These are phyloP conservation scores for Rhynchospora breviuscula DNA, from an alignment of 176 grass and related monocot genomes.

Conservation along the genomic window DNA sequence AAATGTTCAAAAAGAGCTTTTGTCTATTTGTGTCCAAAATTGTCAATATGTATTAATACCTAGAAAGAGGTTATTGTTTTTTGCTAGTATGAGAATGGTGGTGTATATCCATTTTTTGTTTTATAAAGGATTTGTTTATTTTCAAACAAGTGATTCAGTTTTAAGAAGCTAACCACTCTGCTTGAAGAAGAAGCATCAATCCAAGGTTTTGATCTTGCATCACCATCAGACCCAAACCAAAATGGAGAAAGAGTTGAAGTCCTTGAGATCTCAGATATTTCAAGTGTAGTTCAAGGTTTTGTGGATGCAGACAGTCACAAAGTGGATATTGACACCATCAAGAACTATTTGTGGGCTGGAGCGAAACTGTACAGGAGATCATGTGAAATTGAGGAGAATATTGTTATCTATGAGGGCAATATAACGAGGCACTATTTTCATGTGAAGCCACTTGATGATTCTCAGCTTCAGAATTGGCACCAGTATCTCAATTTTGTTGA, in stretches of 20 bases:
- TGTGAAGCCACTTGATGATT: conserved; percentile 73
- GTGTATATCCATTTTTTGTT: neutral
- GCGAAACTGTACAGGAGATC: conserved; percentile 59
- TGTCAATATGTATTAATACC: neutral
- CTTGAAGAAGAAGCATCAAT: conserved; percentile 51
- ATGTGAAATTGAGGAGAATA: conserved; percentile 61
- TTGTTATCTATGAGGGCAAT: conserved; percentile 56
- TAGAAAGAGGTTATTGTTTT: neutral
- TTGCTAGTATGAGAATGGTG: neutral
- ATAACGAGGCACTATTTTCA: conserved; percentile 78
- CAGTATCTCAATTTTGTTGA: conserved; percentile 87
- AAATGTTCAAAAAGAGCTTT: neutral
- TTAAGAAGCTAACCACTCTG: conserved; percentile 62
- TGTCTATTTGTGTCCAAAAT: neutral
- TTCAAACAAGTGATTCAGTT: conserved; percentile 54
- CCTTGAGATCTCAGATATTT: conserved; percentile 43
- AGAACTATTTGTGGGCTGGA: conserved; percentile 56
- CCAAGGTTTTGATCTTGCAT: conserved; percentile 31
- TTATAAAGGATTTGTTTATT: conserved; percentile 20
- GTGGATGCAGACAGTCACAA: conserved; percentile 32
- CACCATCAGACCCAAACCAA: conserved; percentile 27
- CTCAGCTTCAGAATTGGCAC: conserved; percentile 87
- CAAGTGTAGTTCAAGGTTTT: conserved; percentile 39
- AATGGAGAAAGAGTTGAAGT: conserved; percentile 36
- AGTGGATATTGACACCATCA: conserved; percentile 42